Evolutionary conservation across 441 rosid species (phyloP), one percentile per base, ranked within the genome.

Genomic region (Rhodomyrtus psidioides): DNA sequence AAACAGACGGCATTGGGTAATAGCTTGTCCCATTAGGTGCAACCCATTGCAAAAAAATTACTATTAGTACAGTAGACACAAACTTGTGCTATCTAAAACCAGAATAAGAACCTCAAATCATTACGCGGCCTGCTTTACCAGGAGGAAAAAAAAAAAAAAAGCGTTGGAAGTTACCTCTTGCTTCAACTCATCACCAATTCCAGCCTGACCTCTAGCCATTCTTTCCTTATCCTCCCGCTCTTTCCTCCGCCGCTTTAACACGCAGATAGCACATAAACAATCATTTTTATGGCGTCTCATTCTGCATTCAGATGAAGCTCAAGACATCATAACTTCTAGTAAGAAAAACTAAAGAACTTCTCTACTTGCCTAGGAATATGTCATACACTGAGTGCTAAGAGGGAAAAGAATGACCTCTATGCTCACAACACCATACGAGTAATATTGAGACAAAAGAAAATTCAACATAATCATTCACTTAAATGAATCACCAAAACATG

Each of bases 261-360:
- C 91, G 88, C 99, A 97, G 88, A 97, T 88, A 27, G 99, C 99
- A 91, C 99, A 97, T 91, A 97, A 91, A 87, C 99, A 97, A 93
- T 96, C 97, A 82, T 89, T 92, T 92, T 97, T 97, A 90, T 97
- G 99, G 86, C 95, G 97, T 88, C 99, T 93, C 84, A 85, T 83
- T 89, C 99, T 97, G 94, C 90, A 92, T 82, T 46, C 34, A 83
- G 26, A 88, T 84, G 55, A 82, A 58, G 24, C 12, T n/a, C 28
- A 85, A 76, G 53, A 49, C 53, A 5, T 54, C 54, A 13, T 19
- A 27, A 46, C 39, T 85, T 28, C 51, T 39, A 74, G 10, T 65
- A 74, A 70, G 49, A 24, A 74, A 74, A 74, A 74, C 51, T 12
- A 23, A 42, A 74, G 27, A 42, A 39, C 51, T 74, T 74, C 51